Base-by-base conservation (phyloP, 768 basidiomycete species). In the Kwoniella sp. region DNA sequence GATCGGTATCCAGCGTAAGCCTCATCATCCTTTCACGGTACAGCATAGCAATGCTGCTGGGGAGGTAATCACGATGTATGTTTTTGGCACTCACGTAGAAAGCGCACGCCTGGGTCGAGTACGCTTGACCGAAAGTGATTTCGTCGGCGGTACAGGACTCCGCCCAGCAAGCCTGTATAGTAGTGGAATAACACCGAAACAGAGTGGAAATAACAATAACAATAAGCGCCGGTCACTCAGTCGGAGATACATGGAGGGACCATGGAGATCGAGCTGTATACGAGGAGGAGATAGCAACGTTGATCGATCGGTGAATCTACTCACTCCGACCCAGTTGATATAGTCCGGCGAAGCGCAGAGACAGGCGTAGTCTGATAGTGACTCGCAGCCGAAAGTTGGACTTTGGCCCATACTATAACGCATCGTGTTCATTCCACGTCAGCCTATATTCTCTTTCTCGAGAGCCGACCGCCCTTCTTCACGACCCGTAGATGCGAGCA, bases 161-260 rank as follows among this genome's bases (percentile, higher is more conserved):
- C 7, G 65, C 61, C 69, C 68, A 74, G 53, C 70, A 69, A 23
- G 47, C 56, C 70, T 73, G 34, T 12, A n/a, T n/a, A n/a, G n/a
- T n/a, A n/a, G n/a, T n/a, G n/a, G n/a, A n/a, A n/a, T n/a, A n/a
- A n/a, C n/a, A n/a, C n/a, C n/a, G 15, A 45, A 22, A 1, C 22
- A 26, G 29, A 37, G 20, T 9, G 12, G 30, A 51, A 30, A 12
- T 28, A 22, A 31, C 11, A 15, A 37, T 45, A 2, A 17, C 1
- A 13, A n/a, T n/a, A n/a, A n/a, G n/a, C n/a, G n/a, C n/a, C n/a
- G n/a, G n/a, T n/a, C n/a, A n/a, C n/a, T n/a, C n/a, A n/a, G n/a
- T n/a, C n/a, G n/a, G n/a, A n/a, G n/a, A n/a, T n/a, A n/a, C n/a
- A n/a, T n/a, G n/a, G n/a, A n/a, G n/a, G n/a, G n/a, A n/a, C n/a